A percentile compares a stretch with the other conserved stretches of the same genome.
These are phyloP conservation scores for Globisporangium recalcitrans DNA, from an alignment of 352 stramenopile genomes.

Conservation along the genomic window DNA sequence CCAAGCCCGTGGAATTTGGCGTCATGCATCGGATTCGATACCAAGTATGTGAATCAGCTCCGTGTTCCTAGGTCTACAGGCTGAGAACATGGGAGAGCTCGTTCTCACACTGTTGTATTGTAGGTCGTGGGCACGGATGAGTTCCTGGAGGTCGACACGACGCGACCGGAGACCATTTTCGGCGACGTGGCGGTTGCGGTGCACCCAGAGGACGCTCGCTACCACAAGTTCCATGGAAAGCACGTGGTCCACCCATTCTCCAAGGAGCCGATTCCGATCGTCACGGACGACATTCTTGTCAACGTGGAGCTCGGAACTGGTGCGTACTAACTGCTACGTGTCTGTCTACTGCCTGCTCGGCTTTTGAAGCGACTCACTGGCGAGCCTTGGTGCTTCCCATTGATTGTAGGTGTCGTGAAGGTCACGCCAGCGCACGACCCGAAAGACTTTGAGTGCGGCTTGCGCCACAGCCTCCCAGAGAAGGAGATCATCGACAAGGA, in stretches of 20 bases:
- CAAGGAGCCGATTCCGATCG: constrained; percentile 88
- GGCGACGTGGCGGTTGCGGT: constrained; percentile 98
- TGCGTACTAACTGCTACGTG: constrained; percentile 25
- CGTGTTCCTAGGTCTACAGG: neutral
- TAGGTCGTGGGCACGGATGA: constrained; percentile 52
- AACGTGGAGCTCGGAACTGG: constrained; percentile 99
- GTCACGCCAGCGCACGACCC: constrained; percentile 99
- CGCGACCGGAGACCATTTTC: constrained; percentile 98
- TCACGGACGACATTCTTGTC: constrained; percentile 94
- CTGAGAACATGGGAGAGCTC: neutral
- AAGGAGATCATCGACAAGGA: constrained; percentile 69
- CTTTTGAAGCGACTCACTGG: neutral
- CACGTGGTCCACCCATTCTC: constrained; percentile 94
- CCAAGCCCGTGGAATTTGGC: constrained; percentile 72
- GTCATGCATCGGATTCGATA: constrained; percentile 84
- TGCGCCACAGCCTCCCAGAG: constrained; percentile 89
- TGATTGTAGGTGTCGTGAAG: constrained; percentile 70
- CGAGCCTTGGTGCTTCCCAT: neutral
- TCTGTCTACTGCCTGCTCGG: neutral
- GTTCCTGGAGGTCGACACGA: constrained; percentile 94
- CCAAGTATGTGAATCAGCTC: constrained; percentile 23
- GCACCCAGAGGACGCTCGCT: constrained; percentile 93
- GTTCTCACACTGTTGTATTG: neutral
- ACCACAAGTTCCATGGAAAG: constrained; percentile 95
- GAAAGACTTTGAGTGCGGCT: constrained; percentile 99